These are phyloP conservation scores for Apium graveolens DNA, from an alignment of 129 eudicot genomes.

Conservation along the genomic window DNA sequence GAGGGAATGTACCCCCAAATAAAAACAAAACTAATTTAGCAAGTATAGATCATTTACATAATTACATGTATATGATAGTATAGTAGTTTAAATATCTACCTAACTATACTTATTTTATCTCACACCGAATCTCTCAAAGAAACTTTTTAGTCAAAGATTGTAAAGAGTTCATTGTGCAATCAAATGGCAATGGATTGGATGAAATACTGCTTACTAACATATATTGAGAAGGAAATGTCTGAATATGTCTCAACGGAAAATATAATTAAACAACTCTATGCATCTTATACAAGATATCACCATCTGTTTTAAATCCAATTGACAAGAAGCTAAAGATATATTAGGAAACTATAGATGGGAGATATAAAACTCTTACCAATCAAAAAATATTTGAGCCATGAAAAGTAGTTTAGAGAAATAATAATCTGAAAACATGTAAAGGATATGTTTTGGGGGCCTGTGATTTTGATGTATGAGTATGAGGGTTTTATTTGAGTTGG, in stretches of 20 bases:
- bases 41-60: not conserved
- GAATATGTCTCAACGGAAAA: not conserved
- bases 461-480: too few relatives aligned
- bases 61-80: not conserved
- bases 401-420: too few relatives aligned
- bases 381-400: too few relatives aligned
- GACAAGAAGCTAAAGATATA: not conserved
- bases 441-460: not conserved
- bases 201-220: not conserved
- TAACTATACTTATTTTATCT: not conserved
- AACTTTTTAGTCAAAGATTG: not conserved
- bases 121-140: not conserved
- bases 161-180: not conserved
- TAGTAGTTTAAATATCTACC: too few relatives aligned
- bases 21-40: not conserved
- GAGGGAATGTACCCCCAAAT: not conserved
- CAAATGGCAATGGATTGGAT: not conserved
- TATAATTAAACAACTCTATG: not conserved
- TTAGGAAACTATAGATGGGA: not conserved
- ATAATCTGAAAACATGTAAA: too few relatives aligned
- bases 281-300: not conserved
- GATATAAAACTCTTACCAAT: not conserved
- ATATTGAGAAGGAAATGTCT: too few relatives aligned
- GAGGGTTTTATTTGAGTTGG: not conserved
- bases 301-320: too few relatives aligned